These are phyloP conservation scores for Alternaria viburni DNA, from an alignment of 2,329 filamentous ascomycete species.

Conservation along the genomic window DNA sequence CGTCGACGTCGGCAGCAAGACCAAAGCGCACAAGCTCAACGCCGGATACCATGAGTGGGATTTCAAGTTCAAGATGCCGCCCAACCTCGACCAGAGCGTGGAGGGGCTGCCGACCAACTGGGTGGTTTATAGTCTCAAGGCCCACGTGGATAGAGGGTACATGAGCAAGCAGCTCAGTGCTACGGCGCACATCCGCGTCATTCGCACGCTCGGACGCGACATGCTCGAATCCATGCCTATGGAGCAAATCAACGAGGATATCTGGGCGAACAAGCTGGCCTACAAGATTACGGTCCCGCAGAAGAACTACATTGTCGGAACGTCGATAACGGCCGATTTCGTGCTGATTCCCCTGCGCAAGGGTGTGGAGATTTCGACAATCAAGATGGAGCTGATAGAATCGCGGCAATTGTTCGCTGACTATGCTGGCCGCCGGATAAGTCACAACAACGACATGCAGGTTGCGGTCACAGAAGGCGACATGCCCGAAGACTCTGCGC, in stretches of 20 bases:
- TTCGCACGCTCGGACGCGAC: conserved; percentile 61
- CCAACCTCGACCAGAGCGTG: conserved; percentile 76
- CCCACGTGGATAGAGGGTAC: conserved; percentile 84
- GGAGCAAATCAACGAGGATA: conserved; percentile 80
- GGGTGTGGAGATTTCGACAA: conserved; percentile 82
- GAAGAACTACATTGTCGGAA: conserved; percentile 93
- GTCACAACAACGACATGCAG: conserved; percentile 38
- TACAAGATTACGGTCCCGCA: conserved; percentile 93
- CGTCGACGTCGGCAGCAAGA: conserved; percentile 43
- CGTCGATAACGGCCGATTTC: conserved; percentile 82
- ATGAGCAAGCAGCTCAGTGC: conserved; percentile 85
- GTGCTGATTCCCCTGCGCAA: conserved; percentile 88
- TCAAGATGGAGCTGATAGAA: conserved; percentile 82
- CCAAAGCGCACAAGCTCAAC: conserved; percentile 56
- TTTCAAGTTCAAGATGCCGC: conserved; percentile 56
- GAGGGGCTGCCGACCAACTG: conserved; percentile 87
- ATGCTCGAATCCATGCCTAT: conserved; percentile 69
- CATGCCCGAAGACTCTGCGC: conserved; percentile 44
- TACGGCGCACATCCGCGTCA: conserved; percentile 66
- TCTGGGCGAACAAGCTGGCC: conserved; percentile 97
- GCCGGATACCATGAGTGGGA: conserved; percentile 58
- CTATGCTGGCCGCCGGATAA: conserved; percentile 49
- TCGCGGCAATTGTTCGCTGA: conserved; percentile 49
- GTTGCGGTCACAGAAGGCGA: conserved; percentile 43
- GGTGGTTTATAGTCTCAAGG: conserved; percentile 89